These are phyloP conservation scores for Penicillium canariense DNA, from an alignment of 495 filamentous ascomycete species.

Conservation along the genomic window DNA sequence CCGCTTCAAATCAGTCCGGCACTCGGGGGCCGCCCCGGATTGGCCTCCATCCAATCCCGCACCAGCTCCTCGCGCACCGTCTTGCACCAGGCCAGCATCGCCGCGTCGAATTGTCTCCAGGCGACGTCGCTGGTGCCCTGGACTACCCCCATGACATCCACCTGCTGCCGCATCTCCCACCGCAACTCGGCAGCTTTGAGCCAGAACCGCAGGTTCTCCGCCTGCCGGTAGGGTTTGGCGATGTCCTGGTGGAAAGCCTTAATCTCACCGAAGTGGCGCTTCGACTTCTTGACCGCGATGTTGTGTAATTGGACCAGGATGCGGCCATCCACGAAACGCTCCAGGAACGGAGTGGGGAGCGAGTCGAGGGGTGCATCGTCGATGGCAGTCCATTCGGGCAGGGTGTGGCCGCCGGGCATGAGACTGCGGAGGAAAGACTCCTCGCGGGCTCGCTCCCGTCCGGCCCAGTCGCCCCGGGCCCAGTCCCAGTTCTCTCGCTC, in stretches of 20 bases:
- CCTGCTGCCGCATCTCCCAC: constrained; percentile 83
- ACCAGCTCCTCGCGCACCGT: constrained; percentile 75
- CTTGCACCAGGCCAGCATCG: constrained; percentile 74
- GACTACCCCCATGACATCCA: constrained; percentile 85
- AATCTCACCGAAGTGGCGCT: constrained; percentile 87
- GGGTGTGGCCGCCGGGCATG: constrained; percentile 41
- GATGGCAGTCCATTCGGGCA: constrained; percentile 71
- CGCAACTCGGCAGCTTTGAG: constrained; percentile 91
- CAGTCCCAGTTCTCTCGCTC: constrained; percentile 76
- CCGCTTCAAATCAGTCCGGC: constrained; percentile 26
- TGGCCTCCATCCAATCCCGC: constrained; percentile 52
- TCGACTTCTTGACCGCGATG: constrained; percentile 76
- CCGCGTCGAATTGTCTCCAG: constrained; percentile 78
- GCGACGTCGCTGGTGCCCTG: constrained; percentile 60
- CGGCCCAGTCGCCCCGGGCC: constrained; percentile 76
- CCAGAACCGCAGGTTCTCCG: constrained; percentile 94
- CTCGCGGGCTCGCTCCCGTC: constrained; percentile 73
- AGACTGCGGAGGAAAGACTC: constrained; percentile 74
- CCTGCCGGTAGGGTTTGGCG: constrained; percentile 86
- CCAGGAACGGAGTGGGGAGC: constrained; percentile 74
- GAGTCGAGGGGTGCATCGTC: constrained; percentile 39
- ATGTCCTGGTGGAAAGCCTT: constrained; percentile 84
- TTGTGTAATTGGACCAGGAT: constrained; percentile 87
- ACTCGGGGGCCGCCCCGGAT: constrained; percentile 27
- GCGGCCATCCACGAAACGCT: constrained; percentile 70